phyloP scores from a whole-genome alignment of 1,139 yeast species.

The Hyphopichia fennica region DNA sequence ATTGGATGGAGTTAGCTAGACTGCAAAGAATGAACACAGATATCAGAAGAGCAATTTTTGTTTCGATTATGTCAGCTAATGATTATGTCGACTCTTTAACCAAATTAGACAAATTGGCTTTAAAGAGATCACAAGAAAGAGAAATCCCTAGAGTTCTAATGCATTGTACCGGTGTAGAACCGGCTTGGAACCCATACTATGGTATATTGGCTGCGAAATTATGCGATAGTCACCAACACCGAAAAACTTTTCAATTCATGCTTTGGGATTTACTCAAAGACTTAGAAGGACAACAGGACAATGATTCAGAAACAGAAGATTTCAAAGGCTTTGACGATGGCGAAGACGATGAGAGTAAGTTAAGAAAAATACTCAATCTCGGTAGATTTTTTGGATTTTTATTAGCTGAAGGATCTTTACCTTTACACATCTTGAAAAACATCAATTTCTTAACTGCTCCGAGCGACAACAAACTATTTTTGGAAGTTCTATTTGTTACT shows the following conservation, averaged over 20 bases:
- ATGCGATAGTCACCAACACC: slow-evolving; percentile 65
- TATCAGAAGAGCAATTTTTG: slow-evolving; percentile 87
- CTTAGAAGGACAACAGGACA: slow-evolving; percentile 51
- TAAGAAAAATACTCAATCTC: slow-evolving; percentile 63
- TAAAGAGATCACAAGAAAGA: slow-evolving; percentile 80
- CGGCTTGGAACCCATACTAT: slow-evolving; percentile 87
- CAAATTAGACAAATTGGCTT: slow-evolving; percentile 72
- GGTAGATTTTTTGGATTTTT: slow-evolving; percentile 80
- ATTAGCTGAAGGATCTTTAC: slow-evolving; percentile 69
- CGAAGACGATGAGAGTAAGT: slow-evolving; percentile 44
- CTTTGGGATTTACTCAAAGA: slow-evolving; percentile 88
- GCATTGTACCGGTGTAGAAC: slow-evolving; percentile 85
- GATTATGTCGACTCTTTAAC: slow-evolving; percentile 88
- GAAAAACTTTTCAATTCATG: slow-evolving; percentile 84
- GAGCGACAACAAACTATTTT: slow-evolving; percentile 62
- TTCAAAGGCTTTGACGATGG: slow-evolving; percentile 31
- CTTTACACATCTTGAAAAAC: slow-evolving; percentile 70
- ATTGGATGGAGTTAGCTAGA: slow-evolving; percentile 86
- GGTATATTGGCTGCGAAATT: slow-evolving; percentile 76
- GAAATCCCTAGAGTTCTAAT: slow-evolving; percentile 84
- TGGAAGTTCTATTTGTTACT: slow-evolving; percentile 72
- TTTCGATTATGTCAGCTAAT: slow-evolving; percentile 92
- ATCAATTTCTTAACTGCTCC: slow-evolving; percentile 75
- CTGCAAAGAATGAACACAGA: slow-evolving; percentile 94
- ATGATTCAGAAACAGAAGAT: slow-evolving; percentile 38